A percentile compares a stretch with the other conserved stretches of the same genome.
phyloP scores from a whole-genome alignment of 108 stramenopile species.

The Skeletonema tropicum region DNA sequence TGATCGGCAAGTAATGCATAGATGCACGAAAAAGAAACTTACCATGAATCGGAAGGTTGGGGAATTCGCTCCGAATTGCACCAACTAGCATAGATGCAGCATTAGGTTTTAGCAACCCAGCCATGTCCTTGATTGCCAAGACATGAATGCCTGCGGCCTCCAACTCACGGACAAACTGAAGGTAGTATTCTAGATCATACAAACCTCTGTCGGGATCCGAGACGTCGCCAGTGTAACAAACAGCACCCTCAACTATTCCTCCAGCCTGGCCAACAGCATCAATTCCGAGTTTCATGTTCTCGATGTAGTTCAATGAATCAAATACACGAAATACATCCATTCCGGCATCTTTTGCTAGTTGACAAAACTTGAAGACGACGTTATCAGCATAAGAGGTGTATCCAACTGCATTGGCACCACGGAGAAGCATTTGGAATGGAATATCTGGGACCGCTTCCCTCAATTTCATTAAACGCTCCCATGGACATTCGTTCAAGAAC shows the following conservation, averaged over 20 bases:
- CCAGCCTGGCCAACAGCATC: slow-evolving; percentile 96
- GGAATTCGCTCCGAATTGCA: slow-evolving; percentile 86
- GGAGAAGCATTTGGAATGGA: slow-evolving; percentile 97
- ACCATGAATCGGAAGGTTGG: slow-evolving; percentile 87
- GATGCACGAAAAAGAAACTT: slow-evolving; percentile 60
- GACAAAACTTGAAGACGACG: slow-evolving; percentile 94
- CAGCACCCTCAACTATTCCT: slow-evolving; percentile 94
- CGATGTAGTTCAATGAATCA: slow-evolving; percentile 96
- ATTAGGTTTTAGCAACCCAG: slow-evolving; percentile 93
- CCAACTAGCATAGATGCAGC: slow-evolving; percentile 83
- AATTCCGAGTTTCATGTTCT: slow-evolving; percentile 96
- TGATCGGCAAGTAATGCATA: slow-evolving; percentile 39
- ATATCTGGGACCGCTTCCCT: slow-evolving; percentile 92
- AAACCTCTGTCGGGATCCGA: slow-evolving; percentile 73
- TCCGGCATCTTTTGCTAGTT: slow-evolving; percentile 87
- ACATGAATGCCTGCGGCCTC: slow-evolving; percentile 87
- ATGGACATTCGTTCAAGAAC: slow-evolving; percentile 95
- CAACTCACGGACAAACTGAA: slow-evolving; percentile 84
- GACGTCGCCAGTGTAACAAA: slow-evolving; percentile 99
- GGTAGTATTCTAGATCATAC: slow-evolving; percentile 95
- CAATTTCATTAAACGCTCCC: slow-evolving; percentile 87
- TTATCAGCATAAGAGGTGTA: slow-evolving; percentile 98
- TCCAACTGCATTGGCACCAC: slow-evolving; percentile 98
- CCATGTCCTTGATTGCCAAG: slow-evolving; percentile 98
- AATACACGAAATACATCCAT: slow-evolving; percentile 99